Conservation (phyloP, 2,329 filamentous ascomycete genomes). For the Pseudogymnoascus sp. region DNA sequence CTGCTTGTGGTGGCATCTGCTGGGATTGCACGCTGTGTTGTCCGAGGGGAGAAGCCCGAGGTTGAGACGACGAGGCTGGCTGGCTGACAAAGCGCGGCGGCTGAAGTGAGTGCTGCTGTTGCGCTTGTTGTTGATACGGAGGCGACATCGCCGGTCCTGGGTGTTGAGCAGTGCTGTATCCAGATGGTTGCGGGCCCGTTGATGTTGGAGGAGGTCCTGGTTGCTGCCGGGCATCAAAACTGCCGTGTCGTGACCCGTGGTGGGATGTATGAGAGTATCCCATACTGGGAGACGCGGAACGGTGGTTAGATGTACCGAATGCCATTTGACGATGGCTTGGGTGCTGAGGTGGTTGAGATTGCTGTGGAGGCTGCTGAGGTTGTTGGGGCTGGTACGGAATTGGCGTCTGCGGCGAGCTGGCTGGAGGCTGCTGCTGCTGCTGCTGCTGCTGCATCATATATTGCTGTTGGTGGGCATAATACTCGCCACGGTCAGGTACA, state of each 20-base stretch:
- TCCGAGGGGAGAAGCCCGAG: not conserved
- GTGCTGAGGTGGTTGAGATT: slow-evolving; percentile 9
- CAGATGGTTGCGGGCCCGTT: not conserved
- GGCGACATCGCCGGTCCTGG: not conserved
- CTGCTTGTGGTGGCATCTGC: not conserved
- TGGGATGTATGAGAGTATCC: slow-evolving; percentile 19
- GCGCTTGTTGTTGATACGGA: not conserved
- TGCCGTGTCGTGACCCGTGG: slow-evolving; percentile 24
- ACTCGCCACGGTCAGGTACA: slow-evolving; percentile 24
- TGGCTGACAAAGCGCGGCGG: not conserved
- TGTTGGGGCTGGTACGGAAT: slow-evolving; percentile 14
- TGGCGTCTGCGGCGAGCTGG: slow-evolving; percentile 21
- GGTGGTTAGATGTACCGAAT: slow-evolving; percentile 20
- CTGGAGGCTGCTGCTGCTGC: slow-evolving; percentile 20
- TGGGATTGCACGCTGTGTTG: not conserved
- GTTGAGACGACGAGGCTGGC: not conserved
- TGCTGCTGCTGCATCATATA: slow-evolving; percentile 18
- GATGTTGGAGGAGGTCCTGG: not conserved
- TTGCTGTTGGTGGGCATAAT: slow-evolving; percentile 23
- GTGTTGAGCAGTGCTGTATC: not conserved
- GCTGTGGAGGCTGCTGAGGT: slow-evolving; percentile 14
- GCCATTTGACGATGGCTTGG: slow-evolving; percentile 22
- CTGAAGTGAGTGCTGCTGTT: not conserved
- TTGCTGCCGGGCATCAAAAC: slow-evolving; percentile 20
- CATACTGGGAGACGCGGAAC: slow-evolving; percentile 19